Evolutionary conservation across 2,329 filamentous ascomycete species (phyloP).

Genomic region (Colletotrichum neosansevieriae): DNA sequence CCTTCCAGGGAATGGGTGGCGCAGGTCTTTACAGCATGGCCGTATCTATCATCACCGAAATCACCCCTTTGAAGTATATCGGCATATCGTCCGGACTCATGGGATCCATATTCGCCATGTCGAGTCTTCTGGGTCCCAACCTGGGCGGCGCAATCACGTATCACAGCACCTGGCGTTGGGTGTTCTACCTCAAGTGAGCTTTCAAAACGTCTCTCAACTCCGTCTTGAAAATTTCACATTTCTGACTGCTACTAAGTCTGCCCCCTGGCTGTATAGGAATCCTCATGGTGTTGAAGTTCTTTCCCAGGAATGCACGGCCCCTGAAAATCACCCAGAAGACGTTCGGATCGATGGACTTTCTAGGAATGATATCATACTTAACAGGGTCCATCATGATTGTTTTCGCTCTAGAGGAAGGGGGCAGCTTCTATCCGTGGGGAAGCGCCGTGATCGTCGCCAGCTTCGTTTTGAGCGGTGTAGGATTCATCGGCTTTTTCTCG

Average conservation of each 20-base stretch:
- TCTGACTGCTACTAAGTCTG: slow-evolving; percentile 42
- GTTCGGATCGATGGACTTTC: slow-evolving; percentile 33
- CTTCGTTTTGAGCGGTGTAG: slow-evolving; percentile 46
- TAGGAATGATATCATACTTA: slow-evolving; percentile 50
- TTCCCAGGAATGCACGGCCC: slow-evolving; percentile 42
- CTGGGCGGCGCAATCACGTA: slow-evolving; percentile 57
- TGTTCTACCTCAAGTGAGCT: slow-evolving; percentile 48
- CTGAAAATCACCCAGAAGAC: neutral
- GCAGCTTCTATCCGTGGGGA: slow-evolving; percentile 56
- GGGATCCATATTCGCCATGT: slow-evolving; percentile 10
- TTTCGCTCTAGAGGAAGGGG: slow-evolving; percentile 59
- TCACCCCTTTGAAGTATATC: slow-evolving; percentile 8
- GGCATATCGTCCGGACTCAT: neutral
- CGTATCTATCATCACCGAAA: slow-evolving; percentile 32
- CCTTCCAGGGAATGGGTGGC: slow-evolving; percentile 59
- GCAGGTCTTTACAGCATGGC: slow-evolving; percentile 60
- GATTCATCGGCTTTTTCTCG: slow-evolving; percentile 44
- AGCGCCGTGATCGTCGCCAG: slow-evolving; percentile 53
- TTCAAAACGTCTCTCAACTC: neutral
- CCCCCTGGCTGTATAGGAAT: slow-evolving; percentile 46
- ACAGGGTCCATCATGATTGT: slow-evolving; percentile 59
- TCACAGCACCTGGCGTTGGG: slow-evolving; percentile 58
- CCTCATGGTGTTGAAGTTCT: slow-evolving; percentile 44
- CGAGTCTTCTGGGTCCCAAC: slow-evolving; percentile 56
- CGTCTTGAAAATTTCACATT: neutral